Conservation (phyloP, 345 rosid species). For the Luvunga scandens region DNA sequence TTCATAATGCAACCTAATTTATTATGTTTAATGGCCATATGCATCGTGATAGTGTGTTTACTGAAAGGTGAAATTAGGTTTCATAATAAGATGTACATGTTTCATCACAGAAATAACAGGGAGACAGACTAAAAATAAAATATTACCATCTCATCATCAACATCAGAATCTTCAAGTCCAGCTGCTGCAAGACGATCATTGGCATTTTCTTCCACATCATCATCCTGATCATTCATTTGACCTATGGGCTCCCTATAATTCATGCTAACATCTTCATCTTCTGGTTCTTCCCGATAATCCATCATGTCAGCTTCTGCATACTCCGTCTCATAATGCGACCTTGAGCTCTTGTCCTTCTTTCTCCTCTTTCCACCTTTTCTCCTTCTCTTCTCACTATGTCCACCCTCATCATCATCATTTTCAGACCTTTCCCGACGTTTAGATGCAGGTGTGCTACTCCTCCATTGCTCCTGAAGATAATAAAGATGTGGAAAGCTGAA, state of each 20-base stretch:
- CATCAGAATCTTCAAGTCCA: constrained; percentile 92
- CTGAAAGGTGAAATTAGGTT: not conserved
- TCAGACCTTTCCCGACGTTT: constrained; percentile 83
- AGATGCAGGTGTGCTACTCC: constrained; percentile 61
- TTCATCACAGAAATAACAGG: not conserved
- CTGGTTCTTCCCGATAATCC: constrained; percentile 71
- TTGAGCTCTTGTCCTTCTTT: constrained; percentile 82
- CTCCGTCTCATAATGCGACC: constrained; percentile 64
- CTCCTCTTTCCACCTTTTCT: constrained; percentile 90
- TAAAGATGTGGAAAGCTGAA: not conserved
- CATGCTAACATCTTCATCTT: constrained; percentile 63
- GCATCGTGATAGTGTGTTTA: not conserved
- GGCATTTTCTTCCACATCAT: constrained; percentile 62
- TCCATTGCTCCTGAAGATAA: constrained; percentile 87
- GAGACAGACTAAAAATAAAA: not conserved
- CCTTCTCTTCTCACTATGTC: constrained; percentile 78
- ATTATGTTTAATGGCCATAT: not conserved
- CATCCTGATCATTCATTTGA: constrained; percentile 50
- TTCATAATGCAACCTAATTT: not conserved
- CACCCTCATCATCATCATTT: constrained; percentile 75
- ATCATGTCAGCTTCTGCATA: constrained; percentile 63
- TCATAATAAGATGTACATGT: not conserved
- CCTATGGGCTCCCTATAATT: constrained; percentile 44
- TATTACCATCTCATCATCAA: constrained; percentile 58
- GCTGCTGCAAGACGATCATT: constrained; percentile 89